Evolutionary conservation across 768 basidiomycete species (phyloP), one percentile per base, ranked within the genome.

Genomic region (Calocera viscosa): DNA sequence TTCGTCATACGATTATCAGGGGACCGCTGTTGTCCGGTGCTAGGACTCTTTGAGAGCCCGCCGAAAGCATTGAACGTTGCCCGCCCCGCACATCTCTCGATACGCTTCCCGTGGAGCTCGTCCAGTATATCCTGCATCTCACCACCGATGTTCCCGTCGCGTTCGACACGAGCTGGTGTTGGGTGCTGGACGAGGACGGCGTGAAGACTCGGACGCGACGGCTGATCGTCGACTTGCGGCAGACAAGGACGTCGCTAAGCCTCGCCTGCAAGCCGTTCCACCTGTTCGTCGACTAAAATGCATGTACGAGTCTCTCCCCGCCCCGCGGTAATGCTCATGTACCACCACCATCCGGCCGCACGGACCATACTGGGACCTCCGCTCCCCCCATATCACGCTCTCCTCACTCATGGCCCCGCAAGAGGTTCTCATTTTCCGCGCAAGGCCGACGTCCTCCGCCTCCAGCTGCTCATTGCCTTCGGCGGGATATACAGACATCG

Each of bases 401-500:
- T 60, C 53, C 26, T 26, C 53, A 3, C 53, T 60, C 24, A 28
- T 26, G 14, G 14, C 53, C 11, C 53, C 53, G 2, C 5, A 2
- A 28, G 24, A 26, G 30, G 30, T 60, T 7, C 53, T 2, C 74
- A 76, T 68, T 76, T 76, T 47, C 75, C 75, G 5, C 75, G 75
- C 67, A 74, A 75, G 43, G 72, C 73, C 60, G 75, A 76, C 67
- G 72, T 76, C 0, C 65, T 76, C 24, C 65, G 75, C 30, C 64
- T 76, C 24, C 64, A 74, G n/a, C 72, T 73, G 33, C 72, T 76
- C 70, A 71, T 74, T 40, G 67, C 71, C 63, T 71, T 70, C 1
- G 75, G 75, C 12, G 75, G 75, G 28, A 72, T 76, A 19, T 76
- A 76, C 64, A 66, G 75, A 76, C 64, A 75, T 76, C 24, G 75